Conservation (phyloP, 1,284 basidiomycete species). For the Rhodotorula sp. region DNA sequence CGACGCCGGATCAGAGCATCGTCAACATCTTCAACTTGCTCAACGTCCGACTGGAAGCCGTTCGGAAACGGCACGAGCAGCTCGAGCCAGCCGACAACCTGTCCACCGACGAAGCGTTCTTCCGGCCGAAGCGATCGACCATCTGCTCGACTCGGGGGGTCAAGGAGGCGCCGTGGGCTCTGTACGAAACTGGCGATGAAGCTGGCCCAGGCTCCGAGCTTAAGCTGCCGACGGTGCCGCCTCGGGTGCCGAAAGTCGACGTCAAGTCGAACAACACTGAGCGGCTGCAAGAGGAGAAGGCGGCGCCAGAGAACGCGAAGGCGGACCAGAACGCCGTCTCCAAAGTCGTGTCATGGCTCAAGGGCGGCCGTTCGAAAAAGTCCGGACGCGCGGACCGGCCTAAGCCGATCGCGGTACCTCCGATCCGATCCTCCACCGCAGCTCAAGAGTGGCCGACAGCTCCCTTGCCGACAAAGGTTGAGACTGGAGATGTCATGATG, state of each 20-base stretch:
- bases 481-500: slow-evolving; percentile 10
- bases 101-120: slow-evolving; percentile 37
- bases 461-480: slow-evolving; percentile 21
- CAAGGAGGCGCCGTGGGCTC: slow-evolving; percentile 45
- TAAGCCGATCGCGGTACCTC: neutral
- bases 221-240: neutral
- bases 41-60: slow-evolving; percentile 53
- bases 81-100: slow-evolving; percentile 42
- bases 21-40: slow-evolving; percentile 53
- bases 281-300: neutral
- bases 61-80: slow-evolving; percentile 54
- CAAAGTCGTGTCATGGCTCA: slow-evolving; percentile 45
- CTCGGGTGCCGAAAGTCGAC: neutral
- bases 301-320: slow-evolving; percentile 5
- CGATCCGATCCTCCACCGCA: neutral
- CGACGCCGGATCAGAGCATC: slow-evolving; percentile 48
- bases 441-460: neutral
- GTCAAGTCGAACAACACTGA: neutral
- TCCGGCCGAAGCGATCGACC: slow-evolving; percentile 43
- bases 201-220: neutral
- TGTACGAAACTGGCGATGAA: slow-evolving; percentile 38
- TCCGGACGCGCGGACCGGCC: slow-evolving; percentile 16
- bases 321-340: slow-evolving; percentile 37
- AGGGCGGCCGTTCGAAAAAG: slow-evolving; percentile 36
- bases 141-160: slow-evolving; percentile 48